These are phyloP conservation scores for Casuarina glauca DNA, from an alignment of 306 rosid genomes.

Conservation along the genomic window DNA sequence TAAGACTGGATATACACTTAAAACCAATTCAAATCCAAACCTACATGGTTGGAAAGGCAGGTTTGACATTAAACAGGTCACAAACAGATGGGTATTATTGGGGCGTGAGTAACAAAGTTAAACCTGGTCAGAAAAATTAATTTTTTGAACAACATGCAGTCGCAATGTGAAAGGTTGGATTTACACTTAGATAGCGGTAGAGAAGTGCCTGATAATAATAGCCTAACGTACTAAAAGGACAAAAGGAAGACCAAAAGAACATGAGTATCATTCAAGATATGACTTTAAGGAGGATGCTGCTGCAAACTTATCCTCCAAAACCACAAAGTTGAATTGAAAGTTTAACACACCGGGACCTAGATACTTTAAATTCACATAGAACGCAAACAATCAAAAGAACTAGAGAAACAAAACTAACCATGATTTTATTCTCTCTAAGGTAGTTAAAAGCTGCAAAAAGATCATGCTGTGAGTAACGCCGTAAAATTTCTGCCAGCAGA, in stretches of 20 bases:
- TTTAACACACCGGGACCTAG: constrained; percentile 15
- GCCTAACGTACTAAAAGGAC: neutral
- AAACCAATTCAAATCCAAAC: neutral
- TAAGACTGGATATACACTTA: neutral
- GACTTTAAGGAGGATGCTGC: neutral
- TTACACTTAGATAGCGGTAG: neutral
- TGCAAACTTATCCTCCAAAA: neutral
- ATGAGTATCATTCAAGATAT: neutral
- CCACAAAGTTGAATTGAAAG: constrained; percentile 15
- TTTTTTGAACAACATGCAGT: neutral
- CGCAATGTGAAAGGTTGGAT: neutral
- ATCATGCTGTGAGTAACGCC: constrained; percentile 93
- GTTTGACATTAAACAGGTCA: neutral
- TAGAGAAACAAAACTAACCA: constrained; percentile 53
- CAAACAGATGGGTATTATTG: neutral
- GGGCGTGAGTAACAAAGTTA: neutral
- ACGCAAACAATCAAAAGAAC: constrained; percentile 18
- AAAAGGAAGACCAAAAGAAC: neutral
- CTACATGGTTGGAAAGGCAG: neutral
- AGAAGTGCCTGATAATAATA: neutral
- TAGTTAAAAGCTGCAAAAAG: constrained; percentile 91
- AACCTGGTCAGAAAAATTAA: neutral
- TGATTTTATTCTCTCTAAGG: constrained; percentile 76
- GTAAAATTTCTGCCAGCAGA: constrained; percentile 71
- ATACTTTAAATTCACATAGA: constrained; percentile 12